A percentile compares a stretch with the other conserved stretches of the same genome.
These are phyloP conservation scores for Cytospora mali DNA, from an alignment of 2,329 filamentous ascomycete genomes.

Conservation along the genomic window DNA sequence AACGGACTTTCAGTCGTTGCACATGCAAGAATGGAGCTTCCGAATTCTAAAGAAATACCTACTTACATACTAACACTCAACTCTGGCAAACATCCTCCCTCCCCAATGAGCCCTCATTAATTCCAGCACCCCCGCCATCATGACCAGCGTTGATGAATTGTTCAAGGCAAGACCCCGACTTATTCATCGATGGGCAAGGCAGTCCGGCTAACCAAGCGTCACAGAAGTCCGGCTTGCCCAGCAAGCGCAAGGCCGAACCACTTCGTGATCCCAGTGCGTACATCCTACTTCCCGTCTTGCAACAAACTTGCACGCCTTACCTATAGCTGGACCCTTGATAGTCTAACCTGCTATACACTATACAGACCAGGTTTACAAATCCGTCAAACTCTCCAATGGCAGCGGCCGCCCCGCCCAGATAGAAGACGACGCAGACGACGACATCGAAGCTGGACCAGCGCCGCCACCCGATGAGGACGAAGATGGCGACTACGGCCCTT, in stretches of 20 bases:
- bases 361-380: slow-evolving; percentile 65
- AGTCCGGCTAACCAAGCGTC: slow-evolving; percentile 26
- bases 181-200: not conserved
- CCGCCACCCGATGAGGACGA: slow-evolving; percentile 55
- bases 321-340: not conserved
- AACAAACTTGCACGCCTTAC: not conserved
- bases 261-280: slow-evolving; percentile 63
- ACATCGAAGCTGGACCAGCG: slow-evolving; percentile 53
- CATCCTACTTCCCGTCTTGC: not conserved
- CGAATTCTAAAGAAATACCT: not conserved
- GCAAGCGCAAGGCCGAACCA: slow-evolving; percentile 66
- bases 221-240: slow-evolving; percentile 49
- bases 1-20: slow-evolving; percentile 1
- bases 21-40: slow-evolving; percentile 18
- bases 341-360: slow-evolving; percentile 9
- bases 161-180: slow-evolving; percentile 51
- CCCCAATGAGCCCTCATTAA: not conserved
- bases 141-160: slow-evolving; percentile 62
- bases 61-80: not conserved
- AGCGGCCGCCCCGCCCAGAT: slow-evolving; percentile 50
- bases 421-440: slow-evolving; percentile 45
- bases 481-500: slow-evolving; percentile 50
- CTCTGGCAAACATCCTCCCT: not conserved
- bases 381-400: slow-evolving; percentile 55
- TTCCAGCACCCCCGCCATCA: slow-evolving; percentile 33